phyloP scores from a whole-genome alignment of 2,329 filamentous ascomycete species.

The Cercospora sojina region DNA sequence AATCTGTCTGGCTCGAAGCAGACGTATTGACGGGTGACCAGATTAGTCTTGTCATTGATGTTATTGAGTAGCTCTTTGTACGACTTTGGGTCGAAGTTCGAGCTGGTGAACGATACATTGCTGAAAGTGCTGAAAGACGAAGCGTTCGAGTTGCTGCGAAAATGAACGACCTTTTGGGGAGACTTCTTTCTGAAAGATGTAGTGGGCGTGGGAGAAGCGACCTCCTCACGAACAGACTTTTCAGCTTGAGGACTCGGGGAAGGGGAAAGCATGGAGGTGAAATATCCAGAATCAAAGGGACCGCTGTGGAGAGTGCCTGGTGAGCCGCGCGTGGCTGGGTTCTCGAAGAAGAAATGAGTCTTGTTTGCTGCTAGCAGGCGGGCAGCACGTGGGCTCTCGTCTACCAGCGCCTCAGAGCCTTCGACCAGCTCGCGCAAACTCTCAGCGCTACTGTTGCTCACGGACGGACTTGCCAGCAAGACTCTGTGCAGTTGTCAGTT shows the following conservation, averaged over 20 bases:
- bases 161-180: background rate
- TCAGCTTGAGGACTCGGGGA: background rate
- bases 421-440: conserved; percentile 11
- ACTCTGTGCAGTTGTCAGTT: conserved; percentile 3
- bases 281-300: background rate
- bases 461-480: background rate
- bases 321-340: background rate
- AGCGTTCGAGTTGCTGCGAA: background rate
- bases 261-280: conserved; percentile 3
- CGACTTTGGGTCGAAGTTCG: conserved; percentile 5
- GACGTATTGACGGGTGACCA: background rate
- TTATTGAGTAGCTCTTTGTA: conserved; percentile 14
- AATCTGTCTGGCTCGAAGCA: background rate
- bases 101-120: background rate
- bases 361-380: background rate
- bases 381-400: conserved; percentile 9
- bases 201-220: background rate
- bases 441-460: background rate
- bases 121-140: background rate
- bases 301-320: background rate
- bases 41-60: conserved; percentile 7
- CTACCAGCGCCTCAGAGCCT: conserved; percentile 5
- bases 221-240: background rate
- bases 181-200: background rate
- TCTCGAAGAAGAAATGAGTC: background rate